Evolutionary conservation across 129 eudicot genomes (phyloP).

Genomic region (Tanacetum coccineum): DNA sequence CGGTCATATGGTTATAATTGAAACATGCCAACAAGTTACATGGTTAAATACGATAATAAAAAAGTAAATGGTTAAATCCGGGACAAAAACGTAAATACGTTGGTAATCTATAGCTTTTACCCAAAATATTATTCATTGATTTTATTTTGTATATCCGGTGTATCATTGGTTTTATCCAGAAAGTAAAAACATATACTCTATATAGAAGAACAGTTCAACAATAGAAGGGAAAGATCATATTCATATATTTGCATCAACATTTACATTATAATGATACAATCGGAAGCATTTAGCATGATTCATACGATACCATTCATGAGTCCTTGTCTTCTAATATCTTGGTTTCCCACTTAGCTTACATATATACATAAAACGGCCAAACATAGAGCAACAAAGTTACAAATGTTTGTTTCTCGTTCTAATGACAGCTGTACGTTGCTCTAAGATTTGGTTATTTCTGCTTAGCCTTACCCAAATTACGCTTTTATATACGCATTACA

Average conservation of each 20-base stretch:
- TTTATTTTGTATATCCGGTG: too few species aligned
- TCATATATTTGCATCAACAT: slow-evolving; percentile 1
- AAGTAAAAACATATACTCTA: too few species aligned
- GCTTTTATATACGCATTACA: background rate
- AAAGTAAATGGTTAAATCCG: too few species aligned
- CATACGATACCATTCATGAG: background rate
- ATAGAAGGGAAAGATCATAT: background rate
- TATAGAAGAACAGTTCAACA: too few species aligned
- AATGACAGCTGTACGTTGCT: background rate
- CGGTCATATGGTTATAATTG: too few species aligned
- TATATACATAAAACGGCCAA: background rate
- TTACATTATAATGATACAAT: background rate
- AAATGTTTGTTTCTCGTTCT: background rate
- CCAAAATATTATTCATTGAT: too few species aligned
- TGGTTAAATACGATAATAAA: too few species aligned
- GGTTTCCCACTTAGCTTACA: background rate
- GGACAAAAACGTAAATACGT: too few species aligned
- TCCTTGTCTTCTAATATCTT: background rate
- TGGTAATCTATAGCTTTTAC: too few species aligned
- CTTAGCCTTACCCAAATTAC: background rate
- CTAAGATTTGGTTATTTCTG: background rate
- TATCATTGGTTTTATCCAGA: too few species aligned
- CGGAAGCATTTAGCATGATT: background rate
- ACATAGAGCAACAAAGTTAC: background rate
- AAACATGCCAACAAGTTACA: too few species aligned